phyloP scores from a whole-genome alignment of 257 asterid species.

The Penstemon barbatus region DNA sequence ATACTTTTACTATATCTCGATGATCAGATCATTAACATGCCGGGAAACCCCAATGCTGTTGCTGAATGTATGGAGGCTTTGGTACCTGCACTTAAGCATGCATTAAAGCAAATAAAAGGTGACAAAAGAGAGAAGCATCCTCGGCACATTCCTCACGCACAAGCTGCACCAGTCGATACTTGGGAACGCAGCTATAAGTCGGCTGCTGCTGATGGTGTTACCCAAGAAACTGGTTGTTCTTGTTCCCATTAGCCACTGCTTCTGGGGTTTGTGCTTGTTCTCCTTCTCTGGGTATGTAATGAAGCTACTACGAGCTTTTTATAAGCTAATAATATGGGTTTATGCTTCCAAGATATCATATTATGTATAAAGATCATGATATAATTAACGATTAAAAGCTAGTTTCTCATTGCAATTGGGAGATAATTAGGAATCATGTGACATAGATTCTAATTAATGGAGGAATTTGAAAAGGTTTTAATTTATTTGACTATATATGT shows the following conservation, averaged over 20 bases:
- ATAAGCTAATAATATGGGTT: no score
- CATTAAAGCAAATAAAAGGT: conserved; percentile 68
- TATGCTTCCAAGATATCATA: no score
- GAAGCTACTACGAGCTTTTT: neutral
- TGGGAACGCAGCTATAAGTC: conserved; percentile 48
- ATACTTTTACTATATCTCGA: neutral
- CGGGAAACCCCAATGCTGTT: conserved; percentile 97
- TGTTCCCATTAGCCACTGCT: conserved; percentile 43
- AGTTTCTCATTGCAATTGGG: no score
- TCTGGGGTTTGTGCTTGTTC: neutral
- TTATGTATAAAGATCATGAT: no score
- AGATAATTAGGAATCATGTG: no score
- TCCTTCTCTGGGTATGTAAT: neutral
- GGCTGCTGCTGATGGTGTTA: conserved; percentile 32
- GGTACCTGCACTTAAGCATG: conserved; percentile 93
- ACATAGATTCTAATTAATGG: no score
- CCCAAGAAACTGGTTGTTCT: conserved; percentile 44
- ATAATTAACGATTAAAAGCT: no score
- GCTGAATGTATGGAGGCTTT: conserved; percentile 94
- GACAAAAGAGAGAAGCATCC: conserved; percentile 66
- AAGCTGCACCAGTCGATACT: conserved; percentile 39
- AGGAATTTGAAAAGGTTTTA: no score
- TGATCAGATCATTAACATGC: conserved; percentile 89
- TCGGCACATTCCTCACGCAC: conserved; percentile 44
- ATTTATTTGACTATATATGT: no score